Evolutionary conservation across 2,329 filamentous ascomycete genomes (phyloP).

Genomic region (Aspergillus piperis): DNA sequence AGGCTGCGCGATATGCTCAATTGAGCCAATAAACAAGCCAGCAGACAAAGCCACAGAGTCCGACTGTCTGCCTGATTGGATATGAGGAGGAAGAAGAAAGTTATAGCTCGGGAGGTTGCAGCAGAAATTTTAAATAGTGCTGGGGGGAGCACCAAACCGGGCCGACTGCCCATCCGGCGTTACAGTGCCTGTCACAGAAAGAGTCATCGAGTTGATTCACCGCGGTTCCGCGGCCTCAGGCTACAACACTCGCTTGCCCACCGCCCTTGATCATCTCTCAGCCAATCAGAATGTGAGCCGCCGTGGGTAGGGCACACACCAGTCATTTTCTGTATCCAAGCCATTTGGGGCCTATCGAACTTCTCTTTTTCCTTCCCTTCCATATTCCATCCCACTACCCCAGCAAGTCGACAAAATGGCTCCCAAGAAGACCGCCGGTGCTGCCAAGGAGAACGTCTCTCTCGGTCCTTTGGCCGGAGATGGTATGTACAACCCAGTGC

Average conservation of each 20-base stretch:
- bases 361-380: conserved; percentile 27
- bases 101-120: background rate
- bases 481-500: conserved; percentile 59
- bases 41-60: background rate
- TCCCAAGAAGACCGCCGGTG: conserved; percentile 80
- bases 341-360: conserved; percentile 14
- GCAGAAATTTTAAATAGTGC: conserved; percentile 30
- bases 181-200: conserved; percentile 3
- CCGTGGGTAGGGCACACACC: conserved; percentile 42
- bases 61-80: background rate
- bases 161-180: conserved; percentile 25
- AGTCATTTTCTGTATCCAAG: conserved; percentile 31
- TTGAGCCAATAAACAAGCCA: background rate
- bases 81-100: background rate
- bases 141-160: conserved; percentile 29
- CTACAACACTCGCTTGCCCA: conserved; percentile 31
- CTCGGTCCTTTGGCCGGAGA: conserved; percentile 95
- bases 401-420: conserved; percentile 70
- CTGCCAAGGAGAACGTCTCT: conserved; percentile 93
- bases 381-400: conserved; percentile 47
- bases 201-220: conserved; percentile 6
- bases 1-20: background rate
- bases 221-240: conserved; percentile 18
- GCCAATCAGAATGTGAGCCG: conserved; percentile 32
- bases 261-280: background rate